Conservation (phyloP, 768 basidiomycete genomes). For the Piloderma croceum region DNA sequence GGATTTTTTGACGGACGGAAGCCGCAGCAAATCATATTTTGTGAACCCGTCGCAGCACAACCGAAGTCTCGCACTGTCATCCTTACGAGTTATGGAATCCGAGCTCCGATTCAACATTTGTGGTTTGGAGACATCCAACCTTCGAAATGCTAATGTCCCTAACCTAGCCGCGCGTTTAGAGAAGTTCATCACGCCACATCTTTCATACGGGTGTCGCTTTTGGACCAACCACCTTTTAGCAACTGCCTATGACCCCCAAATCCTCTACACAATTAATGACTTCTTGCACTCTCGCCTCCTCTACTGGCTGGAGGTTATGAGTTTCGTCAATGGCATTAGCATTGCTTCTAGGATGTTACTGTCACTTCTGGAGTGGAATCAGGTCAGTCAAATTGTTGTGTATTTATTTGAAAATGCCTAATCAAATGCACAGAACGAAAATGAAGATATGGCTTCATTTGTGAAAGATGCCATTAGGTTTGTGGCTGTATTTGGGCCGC, state of each 20-base stretch:
- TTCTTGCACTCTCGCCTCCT: conserved; percentile 22
- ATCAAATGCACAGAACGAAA: no score
- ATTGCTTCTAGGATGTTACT: neutral
- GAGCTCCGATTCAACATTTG: conserved; percentile 32
- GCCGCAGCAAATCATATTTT: conserved; percentile 19
- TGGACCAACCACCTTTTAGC: conserved; percentile 26
- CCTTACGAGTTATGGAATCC: conserved; percentile 23
- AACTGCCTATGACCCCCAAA: neutral
- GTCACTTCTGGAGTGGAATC: conserved; percentile 1
- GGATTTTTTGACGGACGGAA: conserved; percentile 25
- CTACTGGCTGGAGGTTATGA: conserved; percentile 31
- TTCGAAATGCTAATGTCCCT: conserved; percentile 22
- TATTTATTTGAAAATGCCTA: no score
- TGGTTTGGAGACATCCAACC: conserved; percentile 24
- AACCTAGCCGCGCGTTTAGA: conserved; percentile 17
- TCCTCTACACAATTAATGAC: conserved; percentile 12
- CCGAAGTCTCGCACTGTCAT: conserved; percentile 15
- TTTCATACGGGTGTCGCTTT: conserved; percentile 28
- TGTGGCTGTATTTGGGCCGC: conserved; percentile 1
- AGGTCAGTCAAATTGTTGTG: conserved; percentile 12
- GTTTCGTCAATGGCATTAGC: conserved; percentile 16
- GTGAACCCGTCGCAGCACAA: conserved; percentile 12
- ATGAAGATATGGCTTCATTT: no score
- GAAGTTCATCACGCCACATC: conserved; percentile 17
- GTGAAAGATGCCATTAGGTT: conserved; percentile 8